A percentile compares a stretch with the other conserved stretches of the same genome.
Evolutionary conservation across 73 alveolate genomes (phyloP).

Genomic region (Paramecium pentaurelia): DNA sequence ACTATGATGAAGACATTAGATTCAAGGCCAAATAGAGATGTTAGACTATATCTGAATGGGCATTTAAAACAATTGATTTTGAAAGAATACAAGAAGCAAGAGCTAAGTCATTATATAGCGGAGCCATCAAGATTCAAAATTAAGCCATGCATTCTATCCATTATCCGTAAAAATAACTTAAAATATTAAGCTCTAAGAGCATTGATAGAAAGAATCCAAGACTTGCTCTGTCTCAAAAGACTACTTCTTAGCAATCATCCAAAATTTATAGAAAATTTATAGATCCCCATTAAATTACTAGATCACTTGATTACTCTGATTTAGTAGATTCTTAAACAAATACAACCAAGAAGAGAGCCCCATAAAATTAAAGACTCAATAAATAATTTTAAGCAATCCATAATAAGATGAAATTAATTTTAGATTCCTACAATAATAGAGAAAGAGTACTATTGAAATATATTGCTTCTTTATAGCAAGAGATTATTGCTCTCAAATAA

Average conservation of each 20-base stretch:
- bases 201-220: background rate
- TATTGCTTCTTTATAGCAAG: background rate
- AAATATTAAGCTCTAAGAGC: background rate
- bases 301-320: conserved; percentile 12
- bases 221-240: background rate
- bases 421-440: conserved; percentile 8
- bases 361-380: background rate
- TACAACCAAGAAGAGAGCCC: background rate
- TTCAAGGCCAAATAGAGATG: conserved; percentile 9
- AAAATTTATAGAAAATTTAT: background rate
- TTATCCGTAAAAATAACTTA: background rate
- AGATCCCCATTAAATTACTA: background rate
- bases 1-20: background rate
- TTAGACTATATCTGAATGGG: conserved; percentile 2
- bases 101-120: background rate
- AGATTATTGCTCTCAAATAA: background rate
- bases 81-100: background rate
- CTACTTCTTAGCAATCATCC: background rate
- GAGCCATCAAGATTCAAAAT: background rate
- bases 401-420: background rate
- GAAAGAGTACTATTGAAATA: background rate
- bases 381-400: background rate
- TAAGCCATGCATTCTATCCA: background rate
- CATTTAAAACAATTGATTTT: conserved; percentile 11
- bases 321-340: background rate